These are phyloP conservation scores for Fusarium sp. DNA, from an alignment of 2,329 filamentous ascomycete species.

Conservation along the genomic window DNA sequence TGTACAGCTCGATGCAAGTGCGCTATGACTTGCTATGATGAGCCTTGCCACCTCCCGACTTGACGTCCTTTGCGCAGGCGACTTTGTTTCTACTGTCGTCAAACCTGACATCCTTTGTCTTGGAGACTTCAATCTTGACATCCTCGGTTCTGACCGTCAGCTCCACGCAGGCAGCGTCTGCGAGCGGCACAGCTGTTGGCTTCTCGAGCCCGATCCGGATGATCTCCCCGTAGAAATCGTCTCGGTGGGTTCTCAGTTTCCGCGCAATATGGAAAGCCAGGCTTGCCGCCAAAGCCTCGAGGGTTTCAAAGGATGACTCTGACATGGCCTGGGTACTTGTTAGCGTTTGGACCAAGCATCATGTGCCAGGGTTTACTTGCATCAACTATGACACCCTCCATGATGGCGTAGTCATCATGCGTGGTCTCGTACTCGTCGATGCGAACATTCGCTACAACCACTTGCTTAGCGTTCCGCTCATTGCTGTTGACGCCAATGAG, in stretches of 20 bases:
- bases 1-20: neutral
- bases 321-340: constrained; percentile 57
- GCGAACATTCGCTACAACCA: constrained; percentile 69
- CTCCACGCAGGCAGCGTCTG: constrained; percentile 75
- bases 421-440: constrained; percentile 61
- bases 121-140: constrained; percentile 29
- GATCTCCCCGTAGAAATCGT: constrained; percentile 53
- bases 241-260: constrained; percentile 48
- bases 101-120: constrained; percentile 15
- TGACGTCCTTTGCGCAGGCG: neutral
- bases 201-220: constrained; percentile 73
- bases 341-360: neutral
- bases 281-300: constrained; percentile 67
- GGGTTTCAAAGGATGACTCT: constrained; percentile 67
- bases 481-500: constrained; percentile 78
- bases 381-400: constrained; percentile 70
- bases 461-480: constrained; percentile 72
- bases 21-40: constrained; percentile 4
- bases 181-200: constrained; percentile 76
- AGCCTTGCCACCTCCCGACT: neutral
- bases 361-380: constrained; percentile 53
- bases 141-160: constrained; percentile 46
- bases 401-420: constrained; percentile 60
- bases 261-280: constrained; percentile 57
- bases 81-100: constrained; percentile 25